These are phyloP conservation scores for Aulographum hederae DNA, from an alignment of 2,329 filamentous ascomycete genomes.

Conservation along the genomic window DNA sequence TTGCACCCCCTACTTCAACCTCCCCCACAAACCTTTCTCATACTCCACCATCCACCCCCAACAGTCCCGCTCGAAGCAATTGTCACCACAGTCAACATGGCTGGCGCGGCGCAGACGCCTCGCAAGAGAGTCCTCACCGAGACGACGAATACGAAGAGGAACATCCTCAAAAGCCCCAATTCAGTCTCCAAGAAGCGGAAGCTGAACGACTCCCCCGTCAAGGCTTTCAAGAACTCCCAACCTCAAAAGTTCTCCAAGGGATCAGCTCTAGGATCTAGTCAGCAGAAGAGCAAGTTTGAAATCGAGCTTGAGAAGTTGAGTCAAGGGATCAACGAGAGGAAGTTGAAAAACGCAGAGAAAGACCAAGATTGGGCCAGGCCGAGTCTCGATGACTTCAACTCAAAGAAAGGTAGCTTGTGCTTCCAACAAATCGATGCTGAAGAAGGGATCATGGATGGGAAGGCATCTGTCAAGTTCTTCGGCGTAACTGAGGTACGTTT, in stretches of 20 bases:
- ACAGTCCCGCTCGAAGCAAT: no score
- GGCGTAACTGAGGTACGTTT: conserved; percentile 62
- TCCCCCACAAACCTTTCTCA: no score
- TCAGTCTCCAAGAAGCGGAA: conserved; percentile 71
- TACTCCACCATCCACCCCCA: no score
- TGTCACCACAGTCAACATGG: no score
- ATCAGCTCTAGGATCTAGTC: conserved; percentile 40
- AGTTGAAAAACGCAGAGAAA: conserved; percentile 73
- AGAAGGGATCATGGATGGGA: conserved; percentile 68
- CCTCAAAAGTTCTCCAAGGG: no score
- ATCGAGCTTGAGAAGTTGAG: conserved; percentile 89
- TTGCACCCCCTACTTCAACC: no score
- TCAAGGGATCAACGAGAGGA: conserved; percentile 75
- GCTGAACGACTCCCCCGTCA: conserved; percentile 43
- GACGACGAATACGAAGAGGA: conserved; percentile 23
- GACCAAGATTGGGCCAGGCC: conserved; percentile 82
- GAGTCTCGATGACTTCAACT: conserved; percentile 38
- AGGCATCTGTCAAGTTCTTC: conserved; percentile 72
- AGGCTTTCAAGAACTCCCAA: conserved; percentile 32
- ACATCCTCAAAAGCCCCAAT: conserved; percentile 24
- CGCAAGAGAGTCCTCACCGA: conserved; percentile 29
- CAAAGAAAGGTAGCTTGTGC: conserved; percentile 49
- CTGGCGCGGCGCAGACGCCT: no score
- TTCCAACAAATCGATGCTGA: conserved; percentile 96
- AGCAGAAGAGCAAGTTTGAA: conserved; percentile 83